These are phyloP conservation scores for Erythrophleum ivorense DNA, from an alignment of 331 rosid species.

Conservation along the genomic window DNA sequence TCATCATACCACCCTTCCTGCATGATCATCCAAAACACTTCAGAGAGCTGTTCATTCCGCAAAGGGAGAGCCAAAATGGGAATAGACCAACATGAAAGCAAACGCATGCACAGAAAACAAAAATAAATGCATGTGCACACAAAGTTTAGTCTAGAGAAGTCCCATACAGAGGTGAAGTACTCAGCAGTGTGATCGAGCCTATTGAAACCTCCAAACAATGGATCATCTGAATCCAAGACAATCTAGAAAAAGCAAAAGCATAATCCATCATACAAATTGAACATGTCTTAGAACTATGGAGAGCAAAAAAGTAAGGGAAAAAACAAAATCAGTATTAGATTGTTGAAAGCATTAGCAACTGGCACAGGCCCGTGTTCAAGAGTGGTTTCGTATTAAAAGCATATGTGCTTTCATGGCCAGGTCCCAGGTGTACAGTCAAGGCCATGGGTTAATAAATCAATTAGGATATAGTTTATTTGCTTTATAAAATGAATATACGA, in stretches of 20 bases:
- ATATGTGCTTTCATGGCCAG: neutral
- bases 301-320: neutral
- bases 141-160: constrained; percentile 30
- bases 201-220: constrained; percentile 73
- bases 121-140: neutral
- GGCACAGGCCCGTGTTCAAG: neutral
- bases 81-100: constrained; percentile 31
- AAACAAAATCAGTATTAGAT: neutral
- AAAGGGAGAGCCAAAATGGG: neutral
- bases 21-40: constrained; percentile 34
- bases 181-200: constrained; percentile 75
- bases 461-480: neutral
- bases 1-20: constrained; percentile 77
- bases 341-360: constrained; percentile 3
- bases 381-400: constrained; percentile 22
- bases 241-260: constrained; percentile 55
- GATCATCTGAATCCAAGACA: constrained; percentile 88
- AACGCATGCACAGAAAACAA: constrained; percentile 22
- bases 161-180: constrained; percentile 69
- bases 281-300: neutral
- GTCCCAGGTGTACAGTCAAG: no score
- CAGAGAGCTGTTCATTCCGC: neutral
- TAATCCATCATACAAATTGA: constrained; percentile 11
- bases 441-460: no score
- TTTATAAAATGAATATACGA: neutral